Conservation (phyloP, 225 moss, liverwort and hornwort species). For the Straminergon stramineum region DNA sequence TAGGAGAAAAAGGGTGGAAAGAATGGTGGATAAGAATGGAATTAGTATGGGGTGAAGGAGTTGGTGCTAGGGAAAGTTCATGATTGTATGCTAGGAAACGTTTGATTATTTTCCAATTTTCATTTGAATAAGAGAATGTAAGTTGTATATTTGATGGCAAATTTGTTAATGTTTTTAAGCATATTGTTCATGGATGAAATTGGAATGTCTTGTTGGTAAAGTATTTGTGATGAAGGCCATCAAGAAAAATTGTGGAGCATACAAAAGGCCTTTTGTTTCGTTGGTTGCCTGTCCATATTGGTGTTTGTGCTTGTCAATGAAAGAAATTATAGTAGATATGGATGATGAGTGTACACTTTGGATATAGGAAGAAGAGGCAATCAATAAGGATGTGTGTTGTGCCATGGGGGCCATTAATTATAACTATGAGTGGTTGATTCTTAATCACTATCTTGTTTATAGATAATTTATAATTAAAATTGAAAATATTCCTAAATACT, state of each 20-base stretch:
- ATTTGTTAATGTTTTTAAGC: not conserved
- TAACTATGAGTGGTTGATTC: not conserved
- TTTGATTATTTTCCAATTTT: not conserved
- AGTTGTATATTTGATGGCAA: not conserved
- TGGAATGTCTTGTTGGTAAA: not conserved
- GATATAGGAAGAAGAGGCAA: not conserved
- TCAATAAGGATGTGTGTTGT: not conserved
- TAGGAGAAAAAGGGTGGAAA: not conserved
- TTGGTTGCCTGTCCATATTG: fast-evolving
- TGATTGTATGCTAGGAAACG: not conserved
- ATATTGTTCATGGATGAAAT: not conserved
- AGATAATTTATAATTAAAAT: not conserved
- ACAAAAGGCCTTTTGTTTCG: fast-evolving
- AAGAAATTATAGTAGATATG: not conserved
- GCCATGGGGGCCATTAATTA: fast-evolving
- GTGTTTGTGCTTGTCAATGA: not conserved
- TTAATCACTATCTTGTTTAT: not conserved
- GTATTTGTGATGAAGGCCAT: not conserved
- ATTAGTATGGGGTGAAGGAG: not conserved
- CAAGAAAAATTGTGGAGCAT: not conserved
- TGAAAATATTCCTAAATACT: not conserved
- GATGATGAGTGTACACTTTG: fast-evolving
- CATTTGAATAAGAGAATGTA: not conserved
- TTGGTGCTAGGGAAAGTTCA: not conserved
- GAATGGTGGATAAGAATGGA: not conserved